Evolutionary conservation across 2,329 filamentous ascomycete genomes (phyloP), one percentile per base, ranked within the genome.

Genomic region (Apiospora pterosperma): DNA sequence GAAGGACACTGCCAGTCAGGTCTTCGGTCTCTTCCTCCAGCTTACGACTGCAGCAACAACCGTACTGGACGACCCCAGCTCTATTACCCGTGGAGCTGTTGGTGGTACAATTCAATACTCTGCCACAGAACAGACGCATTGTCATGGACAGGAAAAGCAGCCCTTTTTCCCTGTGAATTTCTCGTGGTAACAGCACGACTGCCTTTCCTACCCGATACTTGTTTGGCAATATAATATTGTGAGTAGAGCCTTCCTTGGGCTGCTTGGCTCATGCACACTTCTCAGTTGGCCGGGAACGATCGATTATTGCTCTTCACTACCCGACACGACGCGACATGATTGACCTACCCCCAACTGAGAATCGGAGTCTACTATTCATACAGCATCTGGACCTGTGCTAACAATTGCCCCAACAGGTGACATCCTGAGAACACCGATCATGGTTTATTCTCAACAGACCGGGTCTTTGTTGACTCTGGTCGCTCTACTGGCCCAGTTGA

Each of bases 391-490:
- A 21, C 11, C 28, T 4, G 6, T 31, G 48, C 48, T 55, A 7
- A 55, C 28, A 25, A 34, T n/a, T 34, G 16, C 8, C 5, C 10
- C 6, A 55, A 19, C 48, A 55, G 25, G 25, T 55, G 31, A 16
- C n/a, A 55, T 55, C 48, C 12, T n/a, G 64, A 60, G 36, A 48
- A 28, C 48, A 52, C n/a, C 58, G 64, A 66, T 39, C 55, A 76
- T 76, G 73, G 63, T 65, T 67, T 64, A 64, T 62, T 67, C 63
- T 36, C 66, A 61, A 59, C 67, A 62, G 65, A 62, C 65, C 19
- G 39, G 67, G 63, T 68, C 70, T 39, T 67, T 72, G 12, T 38
- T 68, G 68, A 70, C 68, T 66, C 62, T 67, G 8, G n/a, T 72
- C 36, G 66, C 69, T 61, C 48, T 73, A 23, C 42, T 72, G 39